Base-by-base conservation (phyloP, 2,329 filamentous ascomycete species). In the Emmonsiellopsis sp. region DNA sequence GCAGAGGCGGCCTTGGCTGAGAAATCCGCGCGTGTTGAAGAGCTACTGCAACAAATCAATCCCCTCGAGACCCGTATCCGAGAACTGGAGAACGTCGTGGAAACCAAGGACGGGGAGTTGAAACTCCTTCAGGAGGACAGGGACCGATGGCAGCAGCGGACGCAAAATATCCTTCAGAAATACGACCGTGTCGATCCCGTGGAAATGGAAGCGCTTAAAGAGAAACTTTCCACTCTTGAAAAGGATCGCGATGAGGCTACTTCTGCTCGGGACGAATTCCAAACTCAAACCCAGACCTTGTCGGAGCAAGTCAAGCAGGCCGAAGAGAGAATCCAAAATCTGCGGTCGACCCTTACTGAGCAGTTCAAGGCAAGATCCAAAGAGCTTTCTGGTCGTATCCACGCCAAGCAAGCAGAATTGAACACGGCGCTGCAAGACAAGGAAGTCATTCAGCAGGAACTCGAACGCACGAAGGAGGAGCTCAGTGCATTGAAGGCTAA, bases 111-210 rank as follows among this genome's bases (percentile, higher is more conserved):
- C 60, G 89, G 89, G 10, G 92, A 97, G 66, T 82, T 96, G 65
- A 88, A 87, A 63, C 80, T 96, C 58, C 78, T 97, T 8, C 87
- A 94, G 60, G 87, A 93, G 62, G 92, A 97, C 65, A 85, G 93
- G 13, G 92, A 97, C 66, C 83, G 88, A 54, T 96, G 92, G 88
- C 90, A 95, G 71, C 92, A 96, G 75, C 86, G 93, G 27, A 94
- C 90, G 1, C 90, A 97, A 66, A 88, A 94, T 61, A 96, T 98
- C 57, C 81, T 98, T 49, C 90, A 89, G 60, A 96, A 95, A 67
- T 96, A 97, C 65, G 91, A 95, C 61, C 88, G 92, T 53, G 88
- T 94, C 51, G 93, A 98, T 65, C 92, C 93, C 43, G 88, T 88
- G 2, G 92, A 97, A 65, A 81, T 96, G 66, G 92, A 97, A 62